Evolutionary conservation across 768 basidiomycete species (phyloP).

Genomic region (Exidia glandulosa): DNA sequence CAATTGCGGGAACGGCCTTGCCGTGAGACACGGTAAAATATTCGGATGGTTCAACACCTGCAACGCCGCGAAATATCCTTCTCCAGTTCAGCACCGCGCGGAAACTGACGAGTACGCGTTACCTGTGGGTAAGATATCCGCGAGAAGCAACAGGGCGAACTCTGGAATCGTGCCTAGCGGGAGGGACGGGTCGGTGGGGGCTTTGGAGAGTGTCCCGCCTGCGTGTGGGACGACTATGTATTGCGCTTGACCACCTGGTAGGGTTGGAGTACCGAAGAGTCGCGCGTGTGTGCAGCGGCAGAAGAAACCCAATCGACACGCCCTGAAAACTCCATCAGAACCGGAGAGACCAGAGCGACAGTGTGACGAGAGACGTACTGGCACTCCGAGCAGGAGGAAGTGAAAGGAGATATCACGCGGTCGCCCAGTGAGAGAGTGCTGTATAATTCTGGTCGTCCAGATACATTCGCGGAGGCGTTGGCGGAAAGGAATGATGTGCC

Average conservation of each 20-base stretch:
- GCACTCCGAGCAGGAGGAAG: conserved; percentile 77
- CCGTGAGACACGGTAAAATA: conserved; percentile 46
- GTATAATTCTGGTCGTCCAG: conserved; percentile 50
- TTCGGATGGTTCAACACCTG: conserved; percentile 69
- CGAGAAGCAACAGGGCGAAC: conserved; percentile 56
- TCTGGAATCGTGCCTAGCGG: conserved; percentile 31
- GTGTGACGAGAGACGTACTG: conserved; percentile 37
- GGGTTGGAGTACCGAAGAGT: conserved; percentile 54
- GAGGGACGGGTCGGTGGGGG: conserved; percentile 11
- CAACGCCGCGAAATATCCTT: conserved; percentile 50
- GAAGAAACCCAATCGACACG: conserved; percentile 64
- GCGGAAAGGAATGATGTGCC: conserved; percentile 41
- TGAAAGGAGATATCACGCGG: conserved; percentile 72
- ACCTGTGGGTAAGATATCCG: conserved; percentile 73
- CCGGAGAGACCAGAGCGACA: neutral
- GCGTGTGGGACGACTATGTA: conserved; percentile 70
- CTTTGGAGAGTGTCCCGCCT: conserved; percentile 60
- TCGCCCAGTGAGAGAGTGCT: conserved; percentile 56
- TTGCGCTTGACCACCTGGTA: conserved; percentile 71
- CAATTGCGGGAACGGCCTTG: conserved; percentile 46
- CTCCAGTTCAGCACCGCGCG: neutral
- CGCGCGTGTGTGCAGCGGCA: conserved; percentile 50
- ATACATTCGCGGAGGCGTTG: conserved; percentile 6
- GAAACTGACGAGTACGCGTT: neutral
- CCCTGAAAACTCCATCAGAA: conserved; percentile 26